Evolutionary conservation across 2,329 filamentous ascomycete genomes (phyloP).

Genomic region (Dothidotthia symphoricarpi): DNA sequence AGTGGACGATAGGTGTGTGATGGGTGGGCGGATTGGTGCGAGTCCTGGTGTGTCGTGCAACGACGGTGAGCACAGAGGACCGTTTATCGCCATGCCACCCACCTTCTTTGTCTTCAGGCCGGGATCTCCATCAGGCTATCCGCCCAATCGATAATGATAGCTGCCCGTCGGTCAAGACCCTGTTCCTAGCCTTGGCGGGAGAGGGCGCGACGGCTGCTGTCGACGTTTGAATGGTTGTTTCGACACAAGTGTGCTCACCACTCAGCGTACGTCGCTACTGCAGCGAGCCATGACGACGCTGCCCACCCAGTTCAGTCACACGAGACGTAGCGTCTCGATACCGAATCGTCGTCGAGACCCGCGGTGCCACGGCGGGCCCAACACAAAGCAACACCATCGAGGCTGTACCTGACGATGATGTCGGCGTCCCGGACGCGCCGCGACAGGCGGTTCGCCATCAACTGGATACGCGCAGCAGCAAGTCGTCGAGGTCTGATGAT

Average conservation of each 20-base stretch:
- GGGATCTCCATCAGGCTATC: constrained; percentile 33
- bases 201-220: constrained; percentile 19
- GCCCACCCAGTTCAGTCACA: constrained; percentile 21
- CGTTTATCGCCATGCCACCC: constrained; percentile 12
- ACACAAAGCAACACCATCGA: constrained; percentile 17
- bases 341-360: constrained; percentile 24
- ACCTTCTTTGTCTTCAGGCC: constrained; percentile 22
- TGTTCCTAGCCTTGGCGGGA: constrained; percentile 26
- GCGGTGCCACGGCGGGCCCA: constrained; percentile 29
- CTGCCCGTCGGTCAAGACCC: constrained; percentile 31
- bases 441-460: constrained; percentile 14
- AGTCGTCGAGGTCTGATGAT: constrained; percentile 11
- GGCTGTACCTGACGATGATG: constrained; percentile 12
- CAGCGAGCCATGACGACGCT: constrained; percentile 24
- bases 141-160: constrained; percentile 44
- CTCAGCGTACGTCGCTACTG: constrained; percentile 19
- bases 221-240: constrained; percentile 34
- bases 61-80: constrained; percentile 12
- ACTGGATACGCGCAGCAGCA: constrained; percentile 13
- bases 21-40: constrained; percentile 9
- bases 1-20: not conserved
- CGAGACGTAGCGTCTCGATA: constrained; percentile 18
- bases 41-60: constrained; percentile 29
- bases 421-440: constrained; percentile 21
- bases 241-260: constrained; percentile 33